Evolutionary conservation across 129 eudicot species (phyloP).

Genomic region (Arctium lappa): DNA sequence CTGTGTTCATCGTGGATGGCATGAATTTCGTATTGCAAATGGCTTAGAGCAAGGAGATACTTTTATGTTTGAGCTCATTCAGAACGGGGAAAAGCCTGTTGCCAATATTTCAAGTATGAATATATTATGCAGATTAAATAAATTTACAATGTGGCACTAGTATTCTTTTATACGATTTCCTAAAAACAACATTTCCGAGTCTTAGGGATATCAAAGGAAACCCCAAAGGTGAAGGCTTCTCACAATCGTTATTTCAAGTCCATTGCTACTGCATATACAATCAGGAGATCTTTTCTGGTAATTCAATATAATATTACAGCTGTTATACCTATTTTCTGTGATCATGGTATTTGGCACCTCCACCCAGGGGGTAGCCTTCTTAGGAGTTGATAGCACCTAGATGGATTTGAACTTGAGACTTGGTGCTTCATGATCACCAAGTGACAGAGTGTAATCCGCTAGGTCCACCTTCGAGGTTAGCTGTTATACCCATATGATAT

Average conservation of each 20-base stretch:
- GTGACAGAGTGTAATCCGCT: not conserved
- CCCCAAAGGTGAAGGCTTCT: not conserved
- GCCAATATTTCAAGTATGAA: not conserved
- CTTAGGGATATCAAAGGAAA: not conserved
- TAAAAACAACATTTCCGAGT: not conserved
- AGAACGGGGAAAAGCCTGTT: slow-evolving; percentile 6
- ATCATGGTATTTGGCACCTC: too few relatives aligned
- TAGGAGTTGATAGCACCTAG: too few relatives aligned
- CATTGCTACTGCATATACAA: not conserved
- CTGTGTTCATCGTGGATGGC: not conserved
- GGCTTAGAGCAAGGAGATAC: not conserved
- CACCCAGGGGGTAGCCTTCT: too few relatives aligned
- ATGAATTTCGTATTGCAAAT: not conserved
- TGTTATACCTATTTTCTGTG: not conserved
- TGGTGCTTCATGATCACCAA: too few relatives aligned
- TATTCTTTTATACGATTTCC: not conserved
- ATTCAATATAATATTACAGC: not conserved
- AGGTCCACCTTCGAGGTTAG: not conserved
- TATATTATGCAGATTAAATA: not conserved
- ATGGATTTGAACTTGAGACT: not conserved
- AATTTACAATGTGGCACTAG: not conserved
- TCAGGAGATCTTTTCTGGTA: slow-evolving; percentile 2
- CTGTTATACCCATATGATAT: not conserved
- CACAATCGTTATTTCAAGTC: not conserved
- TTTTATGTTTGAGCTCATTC: slow-evolving; percentile 5